These are phyloP conservation scores for Fusarium keratoplasticum DNA, from an alignment of 2,329 filamentous ascomycete genomes.

Conservation along the genomic window DNA sequence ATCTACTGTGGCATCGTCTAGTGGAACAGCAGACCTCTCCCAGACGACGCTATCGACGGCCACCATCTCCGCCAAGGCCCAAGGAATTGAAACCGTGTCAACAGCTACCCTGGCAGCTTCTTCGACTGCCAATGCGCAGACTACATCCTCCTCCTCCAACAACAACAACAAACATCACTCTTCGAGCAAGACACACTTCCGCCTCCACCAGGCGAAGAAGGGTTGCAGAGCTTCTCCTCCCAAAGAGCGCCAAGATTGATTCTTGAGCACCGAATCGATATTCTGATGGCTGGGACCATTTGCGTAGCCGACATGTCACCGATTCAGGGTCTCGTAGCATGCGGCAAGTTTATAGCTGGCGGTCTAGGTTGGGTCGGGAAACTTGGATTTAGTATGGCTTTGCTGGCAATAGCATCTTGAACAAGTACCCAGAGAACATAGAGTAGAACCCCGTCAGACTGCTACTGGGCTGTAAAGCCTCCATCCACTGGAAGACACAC, in stretches of 20 bases:
- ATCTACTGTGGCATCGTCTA: background rate
- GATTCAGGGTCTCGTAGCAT: background rate
- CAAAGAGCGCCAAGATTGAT: background rate
- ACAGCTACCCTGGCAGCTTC: background rate
- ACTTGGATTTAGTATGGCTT: background rate
- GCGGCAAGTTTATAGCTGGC: background rate
- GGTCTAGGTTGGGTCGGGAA: background rate
- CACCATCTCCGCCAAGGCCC: background rate
- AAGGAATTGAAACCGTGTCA: background rate
- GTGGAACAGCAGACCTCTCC: background rate
- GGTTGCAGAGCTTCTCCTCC: background rate
- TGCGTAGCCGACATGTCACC: background rate
- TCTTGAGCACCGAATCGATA: background rate
- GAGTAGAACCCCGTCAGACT: background rate
- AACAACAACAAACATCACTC: background rate
- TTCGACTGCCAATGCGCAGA: background rate
- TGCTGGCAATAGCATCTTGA: background rate
- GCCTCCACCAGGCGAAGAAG: background rate
- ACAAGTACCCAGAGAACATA: background rate
- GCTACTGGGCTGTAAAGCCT: constrained; percentile 50
- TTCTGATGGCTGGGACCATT: background rate
- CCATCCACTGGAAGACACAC: constrained; percentile 54
- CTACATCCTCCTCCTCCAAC: background rate
- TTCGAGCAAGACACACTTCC: background rate
- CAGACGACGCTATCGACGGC: background rate